These are phyloP conservation scores for Mycena belliarum DNA, from an alignment of 768 basidiomycete species.

Conservation along the genomic window DNA sequence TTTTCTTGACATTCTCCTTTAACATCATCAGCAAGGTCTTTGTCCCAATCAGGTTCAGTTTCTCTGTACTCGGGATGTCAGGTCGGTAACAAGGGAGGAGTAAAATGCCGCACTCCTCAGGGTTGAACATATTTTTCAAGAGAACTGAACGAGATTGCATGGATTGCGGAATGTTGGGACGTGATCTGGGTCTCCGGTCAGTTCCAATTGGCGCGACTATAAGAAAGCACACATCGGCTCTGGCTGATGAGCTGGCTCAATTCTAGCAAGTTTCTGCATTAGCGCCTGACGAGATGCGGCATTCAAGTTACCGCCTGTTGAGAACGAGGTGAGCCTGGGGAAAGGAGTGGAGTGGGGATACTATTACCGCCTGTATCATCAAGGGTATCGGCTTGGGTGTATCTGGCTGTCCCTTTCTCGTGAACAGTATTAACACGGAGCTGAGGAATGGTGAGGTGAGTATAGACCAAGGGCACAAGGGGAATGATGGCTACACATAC, in stretches of 20 bases:
- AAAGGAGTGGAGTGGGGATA: background rate
- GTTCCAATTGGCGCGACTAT: background rate
- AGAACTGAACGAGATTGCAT: constrained; percentile 91
- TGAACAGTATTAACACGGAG: constrained; percentile 91
- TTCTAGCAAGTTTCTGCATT: constrained; percentile 99
- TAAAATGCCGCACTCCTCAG: constrained; percentile 77
- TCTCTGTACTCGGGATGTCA: constrained; percentile 54
- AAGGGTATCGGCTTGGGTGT: constrained; percentile 75
- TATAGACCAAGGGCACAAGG: constrained; percentile 7
- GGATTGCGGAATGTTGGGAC: constrained; percentile 77
- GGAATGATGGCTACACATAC: constrained; percentile 43
- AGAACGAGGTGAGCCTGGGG: constrained; percentile 11
- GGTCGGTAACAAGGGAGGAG: background rate
- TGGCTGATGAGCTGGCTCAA: constrained; percentile 62
- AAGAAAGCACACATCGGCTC: constrained; percentile 57
- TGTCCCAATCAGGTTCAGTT: constrained; percentile 95
- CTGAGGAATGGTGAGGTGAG: constrained; percentile 37
- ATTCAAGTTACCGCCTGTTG: constrained; percentile 94
- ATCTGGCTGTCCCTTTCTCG: constrained; percentile 80
- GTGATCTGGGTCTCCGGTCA: constrained; percentile 47
- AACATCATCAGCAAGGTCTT: constrained; percentile 93
- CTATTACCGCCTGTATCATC: constrained; percentile 85
- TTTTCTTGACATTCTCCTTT: constrained; percentile 91
- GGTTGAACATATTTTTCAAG: constrained; percentile 94
- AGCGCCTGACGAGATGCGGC: constrained; percentile 97